Base-by-base conservation (phyloP, 371 early-diverging fungal species). In the Mortierella sp. region DNA sequence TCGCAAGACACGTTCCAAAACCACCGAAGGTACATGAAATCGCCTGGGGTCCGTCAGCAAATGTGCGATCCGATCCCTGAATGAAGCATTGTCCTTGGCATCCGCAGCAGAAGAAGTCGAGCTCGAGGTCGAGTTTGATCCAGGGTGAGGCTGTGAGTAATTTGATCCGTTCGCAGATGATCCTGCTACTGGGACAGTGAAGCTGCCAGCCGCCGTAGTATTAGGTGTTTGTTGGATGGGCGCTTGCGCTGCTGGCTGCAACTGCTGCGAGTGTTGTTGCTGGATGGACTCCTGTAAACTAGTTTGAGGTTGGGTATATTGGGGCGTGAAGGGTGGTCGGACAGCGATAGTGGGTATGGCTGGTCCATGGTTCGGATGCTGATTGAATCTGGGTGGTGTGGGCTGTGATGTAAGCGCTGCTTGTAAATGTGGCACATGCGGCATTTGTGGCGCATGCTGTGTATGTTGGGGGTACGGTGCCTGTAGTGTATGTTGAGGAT, bases 11-110 rank as follows among this genome's bases (percentile, higher is more conserved):
- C 83, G 79, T 53, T 75, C 73, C 7, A 83, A 45, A n/a, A 83
- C 70, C 3, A 55, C 70, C 2, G 26, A 22, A 1, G 83, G 83
- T 19, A 79, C 76, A 61, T 83, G 79, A 45, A 83, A 83, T 31
- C 83, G 64, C 48, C 83, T 68, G 37, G 64, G 24, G 47, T 83
- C 83, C 2, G 70, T 50, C 58, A 83, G 24, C 0, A 83, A 68
- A 31, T 76, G 73, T 4, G 74, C 70, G 2, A 70, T 52, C 29
- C 67, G 70, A 1, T 70, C 53, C 63, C 37, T 53, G 71, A 73
- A 76, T 3, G 68, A 13, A 31, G 55, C 71, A 13, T 45, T 34
- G 58, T 47, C 61, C 24, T 52, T 52, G 19, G 31, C 10, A 19
- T 29, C 19, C 0, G 73, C 65, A 9, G 68, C n/a, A 14, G 77